phyloP scores from a whole-genome alignment of 345 rosid species.

The Viola odorata region DNA sequence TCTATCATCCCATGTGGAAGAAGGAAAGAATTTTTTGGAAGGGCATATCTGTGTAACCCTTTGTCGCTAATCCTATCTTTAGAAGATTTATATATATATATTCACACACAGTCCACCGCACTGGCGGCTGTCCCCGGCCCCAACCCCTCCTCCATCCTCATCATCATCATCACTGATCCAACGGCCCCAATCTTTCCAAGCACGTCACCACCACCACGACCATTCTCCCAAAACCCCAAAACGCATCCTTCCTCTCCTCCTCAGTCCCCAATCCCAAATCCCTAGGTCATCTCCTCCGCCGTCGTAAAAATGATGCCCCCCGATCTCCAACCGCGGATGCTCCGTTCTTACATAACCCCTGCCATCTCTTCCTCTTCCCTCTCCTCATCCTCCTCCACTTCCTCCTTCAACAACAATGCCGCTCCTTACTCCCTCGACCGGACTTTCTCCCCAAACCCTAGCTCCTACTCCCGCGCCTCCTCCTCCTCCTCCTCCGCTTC shows the following conservation, averaged over 20 bases:
- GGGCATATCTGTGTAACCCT: no score
- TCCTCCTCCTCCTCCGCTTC: conserved; percentile 26
- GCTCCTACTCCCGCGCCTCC: conserved; percentile 27
- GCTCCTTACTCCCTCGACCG: conserved; percentile 41
- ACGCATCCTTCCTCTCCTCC: background rate
- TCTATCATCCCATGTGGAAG: no score
- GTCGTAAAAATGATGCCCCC: conserved; percentile 77
- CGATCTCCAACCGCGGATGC: conserved; percentile 82
- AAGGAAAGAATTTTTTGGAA: no score
- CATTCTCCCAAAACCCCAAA: conserved; percentile 1
- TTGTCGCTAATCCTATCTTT: no score
- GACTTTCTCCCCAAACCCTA: conserved; percentile 26
- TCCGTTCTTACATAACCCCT: conserved; percentile 61
- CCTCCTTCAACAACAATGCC: conserved; percentile 32
- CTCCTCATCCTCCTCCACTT: conserved; percentile 27
- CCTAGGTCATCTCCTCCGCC: background rate
- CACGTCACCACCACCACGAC: conserved; percentile 25
- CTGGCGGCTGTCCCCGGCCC: no score
- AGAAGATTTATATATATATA: no score
- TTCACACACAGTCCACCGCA: no score
- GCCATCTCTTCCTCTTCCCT: conserved; percentile 37
- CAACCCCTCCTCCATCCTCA: background rate
- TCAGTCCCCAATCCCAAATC: background rate
- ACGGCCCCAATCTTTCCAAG: conserved; percentile 17
- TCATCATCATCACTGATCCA: conserved; percentile 4